Conservation (phyloP, 768 basidiomycete genomes). For the Megacollybia marginata region DNA sequence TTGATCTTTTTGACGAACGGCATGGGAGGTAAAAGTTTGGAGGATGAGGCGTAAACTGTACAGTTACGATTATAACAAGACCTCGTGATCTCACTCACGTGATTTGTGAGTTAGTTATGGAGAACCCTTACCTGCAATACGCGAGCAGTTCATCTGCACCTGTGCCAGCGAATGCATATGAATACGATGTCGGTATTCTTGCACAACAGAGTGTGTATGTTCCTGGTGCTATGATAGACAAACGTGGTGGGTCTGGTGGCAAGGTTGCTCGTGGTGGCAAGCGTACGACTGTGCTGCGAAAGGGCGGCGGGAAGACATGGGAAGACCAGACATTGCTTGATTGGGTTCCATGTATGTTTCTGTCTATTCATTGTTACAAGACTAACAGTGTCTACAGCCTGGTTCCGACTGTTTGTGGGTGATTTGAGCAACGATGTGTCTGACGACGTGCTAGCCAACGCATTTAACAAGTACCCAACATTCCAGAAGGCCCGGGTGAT, state of each 20-base stretch:
- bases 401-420: constrained; percentile 97
- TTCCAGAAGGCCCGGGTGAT: constrained; percentile 96
- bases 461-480: constrained; percentile 88
- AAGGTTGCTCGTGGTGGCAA: constrained; percentile 88
- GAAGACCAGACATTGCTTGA: constrained; percentile 96
- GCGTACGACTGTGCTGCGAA: constrained; percentile 87
- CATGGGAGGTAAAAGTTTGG: constrained; percentile 33
- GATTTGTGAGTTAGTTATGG: neutral
- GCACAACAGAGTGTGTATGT: constrained; percentile 92
- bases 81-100: neutral
- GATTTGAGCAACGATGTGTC: constrained; percentile 98
- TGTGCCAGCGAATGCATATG: constrained; percentile 85
- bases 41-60: constrained; percentile 8
- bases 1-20: constrained; percentile 98
- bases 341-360: constrained; percentile 86
- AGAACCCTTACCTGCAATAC: too few species aligned
- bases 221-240: constrained; percentile 86
- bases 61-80: constrained; percentile 1
- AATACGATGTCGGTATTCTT: constrained; percentile 86
- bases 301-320: constrained; percentile 96
- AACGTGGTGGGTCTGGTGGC: constrained; percentile 77
- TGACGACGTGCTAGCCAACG: constrained; percentile 87
- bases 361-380: constrained; percentile 1
- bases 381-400: constrained; percentile 43
- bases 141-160: constrained; percentile 34